These are phyloP conservation scores for Fusarium neocosmosporiellum DNA, from an alignment of 2,329 filamentous ascomycete species.

Conservation along the genomic window DNA sequence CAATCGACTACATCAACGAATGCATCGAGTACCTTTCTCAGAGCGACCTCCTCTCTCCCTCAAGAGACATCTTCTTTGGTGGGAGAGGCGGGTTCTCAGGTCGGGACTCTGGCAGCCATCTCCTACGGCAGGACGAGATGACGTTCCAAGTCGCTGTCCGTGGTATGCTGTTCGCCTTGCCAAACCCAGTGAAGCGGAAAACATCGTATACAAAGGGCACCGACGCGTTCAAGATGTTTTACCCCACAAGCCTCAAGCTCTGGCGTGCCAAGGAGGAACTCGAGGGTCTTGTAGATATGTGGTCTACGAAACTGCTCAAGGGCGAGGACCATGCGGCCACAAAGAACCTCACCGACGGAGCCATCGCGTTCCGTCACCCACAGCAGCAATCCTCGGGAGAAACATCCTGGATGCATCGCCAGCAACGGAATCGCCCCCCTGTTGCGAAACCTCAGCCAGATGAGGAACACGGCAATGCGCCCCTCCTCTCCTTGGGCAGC, in stretches of 20 bases:
- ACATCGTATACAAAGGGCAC: constrained; percentile 55
- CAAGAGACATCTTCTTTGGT: constrained; percentile 75
- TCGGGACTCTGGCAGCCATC: constrained; percentile 73
- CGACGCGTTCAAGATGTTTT: constrained; percentile 90
- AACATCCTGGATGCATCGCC: constrained; percentile 50
- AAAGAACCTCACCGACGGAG: constrained; percentile 57
- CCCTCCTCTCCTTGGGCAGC: constrained; percentile 69
- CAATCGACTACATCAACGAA: constrained; percentile 82
- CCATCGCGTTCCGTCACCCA: constrained; percentile 61
- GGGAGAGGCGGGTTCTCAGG: constrained; percentile 65
- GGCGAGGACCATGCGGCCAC: constrained; percentile 58
- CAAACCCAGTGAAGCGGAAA: constrained; percentile 84
- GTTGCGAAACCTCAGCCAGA: constrained; percentile 28
- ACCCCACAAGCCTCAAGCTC: constrained; percentile 83
- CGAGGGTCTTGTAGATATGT: constrained; percentile 76
- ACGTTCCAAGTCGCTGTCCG: constrained; percentile 91
- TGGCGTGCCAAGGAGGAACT: constrained; percentile 89
- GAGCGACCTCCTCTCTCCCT: constrained; percentile 84
- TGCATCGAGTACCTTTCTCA: constrained; percentile 90
- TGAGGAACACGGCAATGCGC: constrained; percentile 43
- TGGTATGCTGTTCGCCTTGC: constrained; percentile 86
- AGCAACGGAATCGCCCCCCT: constrained; percentile 42
- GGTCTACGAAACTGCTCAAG: constrained; percentile 70
- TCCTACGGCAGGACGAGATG: constrained; percentile 91
- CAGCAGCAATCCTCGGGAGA: constrained; percentile 47